phyloP scores from a whole-genome alignment of 2,329 filamentous ascomycete species.

The Emmonsiellopsis sp. region DNA sequence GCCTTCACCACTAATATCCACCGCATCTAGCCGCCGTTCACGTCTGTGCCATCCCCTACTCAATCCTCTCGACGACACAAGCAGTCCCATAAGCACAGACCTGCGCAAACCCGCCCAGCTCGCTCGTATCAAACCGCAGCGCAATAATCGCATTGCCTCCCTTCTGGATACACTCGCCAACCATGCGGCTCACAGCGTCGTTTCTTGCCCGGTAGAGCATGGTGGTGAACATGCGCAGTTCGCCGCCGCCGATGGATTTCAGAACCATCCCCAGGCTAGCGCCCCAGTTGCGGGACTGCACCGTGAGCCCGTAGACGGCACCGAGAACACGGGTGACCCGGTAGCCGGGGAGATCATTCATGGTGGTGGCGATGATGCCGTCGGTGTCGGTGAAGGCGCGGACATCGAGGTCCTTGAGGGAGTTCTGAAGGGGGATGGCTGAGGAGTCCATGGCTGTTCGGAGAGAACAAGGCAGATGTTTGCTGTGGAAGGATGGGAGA shows the following conservation, averaged over 20 bases:
- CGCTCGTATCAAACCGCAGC: constrained; percentile 49
- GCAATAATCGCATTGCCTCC: constrained; percentile 54
- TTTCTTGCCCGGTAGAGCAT: constrained; percentile 53
- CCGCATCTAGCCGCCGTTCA: no score
- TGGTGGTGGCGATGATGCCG: constrained; percentile 53
- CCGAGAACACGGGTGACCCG: constrained; percentile 50
- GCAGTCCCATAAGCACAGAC: constrained; percentile 55
- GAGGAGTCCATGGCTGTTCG: neutral
- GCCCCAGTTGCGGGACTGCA: constrained; percentile 51
- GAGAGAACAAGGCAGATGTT: no score
- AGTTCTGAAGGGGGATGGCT: neutral
- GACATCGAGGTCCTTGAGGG: constrained; percentile 7
- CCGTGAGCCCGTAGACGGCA: constrained; percentile 49
- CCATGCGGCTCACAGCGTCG: constrained; percentile 48
- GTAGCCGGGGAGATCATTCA: constrained; percentile 56
- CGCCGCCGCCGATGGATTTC: constrained; percentile 50
- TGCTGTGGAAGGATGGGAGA: no score
- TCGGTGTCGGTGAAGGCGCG: constrained; percentile 50
- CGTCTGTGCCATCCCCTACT: constrained; percentile 13
- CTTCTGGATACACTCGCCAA: constrained; percentile 48
- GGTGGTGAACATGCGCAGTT: constrained; percentile 51
- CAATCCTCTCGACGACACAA: constrained; percentile 48
- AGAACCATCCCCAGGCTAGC: constrained; percentile 48
- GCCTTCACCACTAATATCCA: no score
- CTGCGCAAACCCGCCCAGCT: constrained; percentile 49